phyloP scores from a whole-genome alignment of 2,329 filamentous ascomycete genomes.

The Epicoccum sorghinum region DNA sequence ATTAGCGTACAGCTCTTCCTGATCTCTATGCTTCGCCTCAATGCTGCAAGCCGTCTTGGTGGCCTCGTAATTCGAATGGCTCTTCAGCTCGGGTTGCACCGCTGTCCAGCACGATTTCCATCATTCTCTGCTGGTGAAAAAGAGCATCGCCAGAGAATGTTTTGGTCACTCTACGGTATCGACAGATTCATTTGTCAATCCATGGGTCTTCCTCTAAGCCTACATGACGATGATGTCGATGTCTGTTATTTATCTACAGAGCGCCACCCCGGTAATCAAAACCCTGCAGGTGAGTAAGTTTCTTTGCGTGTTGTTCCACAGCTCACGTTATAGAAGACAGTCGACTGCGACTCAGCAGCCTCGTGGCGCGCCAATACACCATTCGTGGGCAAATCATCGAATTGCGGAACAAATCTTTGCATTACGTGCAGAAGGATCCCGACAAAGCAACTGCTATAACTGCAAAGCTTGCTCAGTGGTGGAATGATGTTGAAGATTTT shows the following conservation, averaged over 20 bases:
- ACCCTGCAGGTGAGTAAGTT: constrained; percentile 19
- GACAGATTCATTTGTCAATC: constrained; percentile 64
- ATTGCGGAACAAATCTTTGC: constrained; percentile 59
- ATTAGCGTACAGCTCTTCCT: constrained; percentile 62
- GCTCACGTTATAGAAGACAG: constrained; percentile 12
- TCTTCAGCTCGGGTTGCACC: constrained; percentile 64
- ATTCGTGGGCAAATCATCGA: constrained; percentile 60
- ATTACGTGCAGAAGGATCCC: constrained; percentile 52
- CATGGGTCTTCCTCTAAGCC: constrained; percentile 60
- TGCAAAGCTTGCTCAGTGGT: constrained; percentile 59
- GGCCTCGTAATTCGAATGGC: constrained; percentile 62
- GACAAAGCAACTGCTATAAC: constrained; percentile 55
- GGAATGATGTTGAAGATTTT: constrained; percentile 60
- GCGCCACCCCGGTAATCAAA: constrained; percentile 42
- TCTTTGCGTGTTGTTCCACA: background rate
- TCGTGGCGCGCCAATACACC: constrained; percentile 56
- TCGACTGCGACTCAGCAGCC: constrained; percentile 27
- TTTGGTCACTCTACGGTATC: constrained; percentile 63
- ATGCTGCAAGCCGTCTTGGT: constrained; percentile 62
- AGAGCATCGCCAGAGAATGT: constrained; percentile 58
- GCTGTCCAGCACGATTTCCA: constrained; percentile 60
- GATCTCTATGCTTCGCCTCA: constrained; percentile 62
- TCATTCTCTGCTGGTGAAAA: constrained; percentile 57
- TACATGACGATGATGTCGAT: constrained; percentile 64
- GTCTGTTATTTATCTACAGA: constrained; percentile 62